phyloP scores from a whole-genome alignment of 2,329 filamentous ascomycete species.

The Chlorencoelia australis region DNA sequence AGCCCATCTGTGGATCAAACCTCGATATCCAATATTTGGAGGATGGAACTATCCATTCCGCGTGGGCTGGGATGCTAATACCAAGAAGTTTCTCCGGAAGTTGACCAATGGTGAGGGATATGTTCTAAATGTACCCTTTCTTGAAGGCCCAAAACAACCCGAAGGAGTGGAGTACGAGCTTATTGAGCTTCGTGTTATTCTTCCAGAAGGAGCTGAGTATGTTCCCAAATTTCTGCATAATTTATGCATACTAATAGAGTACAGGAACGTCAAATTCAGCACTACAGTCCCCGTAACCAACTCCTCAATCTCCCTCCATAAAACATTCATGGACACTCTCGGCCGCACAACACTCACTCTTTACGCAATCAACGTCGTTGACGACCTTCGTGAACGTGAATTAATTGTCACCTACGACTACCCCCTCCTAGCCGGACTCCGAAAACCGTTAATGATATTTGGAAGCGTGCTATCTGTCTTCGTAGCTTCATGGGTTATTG shows the following conservation, averaged over 20 bases:
- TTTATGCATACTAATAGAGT: slow-evolving; percentile 32
- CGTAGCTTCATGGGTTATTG: slow-evolving; percentile 61
- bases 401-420: slow-evolving; percentile 85
- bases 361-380: slow-evolving; percentile 76
- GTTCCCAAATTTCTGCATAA: slow-evolving; percentile 37
- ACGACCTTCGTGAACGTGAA: slow-evolving; percentile 78
- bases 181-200: slow-evolving; percentile 68
- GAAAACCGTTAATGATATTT: slow-evolving; percentile 81
- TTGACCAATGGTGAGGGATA: slow-evolving; percentile 55
- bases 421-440: slow-evolving; percentile 59
- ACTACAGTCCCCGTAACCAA: slow-evolving; percentile 63
- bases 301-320: slow-evolving; percentile 53
- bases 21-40: slow-evolving; percentile 91
- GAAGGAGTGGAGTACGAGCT: slow-evolving; percentile 84
- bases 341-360: slow-evolving; percentile 77
- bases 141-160: slow-evolving; percentile 78
- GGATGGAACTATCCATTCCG: slow-evolving; percentile 98
- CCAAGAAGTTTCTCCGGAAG: slow-evolving; percentile 65
- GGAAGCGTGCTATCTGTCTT: slow-evolving; percentile 65
- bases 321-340: slow-evolving; percentile 87
- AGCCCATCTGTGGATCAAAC: slow-evolving; percentile 81
- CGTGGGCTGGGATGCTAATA: slow-evolving; percentile 87
- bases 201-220: slow-evolving; percentile 85
- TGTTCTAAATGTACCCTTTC: slow-evolving; percentile 80
- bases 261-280: slow-evolving; percentile 67